Evolutionary conservation across 2,329 filamentous ascomycete species (phyloP).

Genomic region (Didymella segeticola): DNA sequence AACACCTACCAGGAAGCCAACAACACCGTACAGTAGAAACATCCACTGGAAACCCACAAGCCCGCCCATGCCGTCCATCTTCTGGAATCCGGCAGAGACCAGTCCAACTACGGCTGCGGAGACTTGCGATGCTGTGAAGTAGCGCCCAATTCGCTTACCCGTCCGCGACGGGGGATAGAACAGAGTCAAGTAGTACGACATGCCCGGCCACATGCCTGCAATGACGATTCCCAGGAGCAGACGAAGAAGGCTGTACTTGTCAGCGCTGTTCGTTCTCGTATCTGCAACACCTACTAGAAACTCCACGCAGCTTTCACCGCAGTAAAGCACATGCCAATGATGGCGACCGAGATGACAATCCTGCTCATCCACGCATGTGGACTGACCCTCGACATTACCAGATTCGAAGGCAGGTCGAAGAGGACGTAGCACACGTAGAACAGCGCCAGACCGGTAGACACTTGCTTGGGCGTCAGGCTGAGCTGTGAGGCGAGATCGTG

Average conservation of each 20-base stretch:
- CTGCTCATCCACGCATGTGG: constrained; percentile 91
- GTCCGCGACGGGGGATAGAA: constrained; percentile 90
- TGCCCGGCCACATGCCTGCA: constrained; percentile 93
- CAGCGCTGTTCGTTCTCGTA: neutral
- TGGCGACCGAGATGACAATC: constrained; percentile 84
- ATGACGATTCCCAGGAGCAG: constrained; percentile 86
- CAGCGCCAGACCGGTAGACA: constrained; percentile 82
- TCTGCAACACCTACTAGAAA: constrained; percentile 68
- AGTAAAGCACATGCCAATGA: constrained; percentile 84
- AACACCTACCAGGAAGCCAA: constrained; percentile 75
- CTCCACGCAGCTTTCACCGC: constrained; percentile 85
- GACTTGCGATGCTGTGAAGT: constrained; percentile 87
- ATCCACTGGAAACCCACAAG: constrained; percentile 89
- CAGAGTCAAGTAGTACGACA: constrained; percentile 89
- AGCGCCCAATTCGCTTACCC: constrained; percentile 86
- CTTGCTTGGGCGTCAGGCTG: constrained; percentile 73
- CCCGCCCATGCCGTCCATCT: constrained; percentile 81
- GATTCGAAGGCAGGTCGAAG: constrained; percentile 87
- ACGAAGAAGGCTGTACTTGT: constrained; percentile 66
- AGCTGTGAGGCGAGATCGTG: constrained; percentile 80
- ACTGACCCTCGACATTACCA: constrained; percentile 84
- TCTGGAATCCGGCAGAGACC: constrained; percentile 88
- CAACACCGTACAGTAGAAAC: constrained; percentile 86
- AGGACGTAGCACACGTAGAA: constrained; percentile 94
- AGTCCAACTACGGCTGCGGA: constrained; percentile 88